A percentile compares a stretch with the other conserved stretches of the same genome.
These are phyloP conservation scores for Phialocephala subalpina DNA, from an alignment of 2,329 filamentous ascomycete species.

Conservation along the genomic window DNA sequence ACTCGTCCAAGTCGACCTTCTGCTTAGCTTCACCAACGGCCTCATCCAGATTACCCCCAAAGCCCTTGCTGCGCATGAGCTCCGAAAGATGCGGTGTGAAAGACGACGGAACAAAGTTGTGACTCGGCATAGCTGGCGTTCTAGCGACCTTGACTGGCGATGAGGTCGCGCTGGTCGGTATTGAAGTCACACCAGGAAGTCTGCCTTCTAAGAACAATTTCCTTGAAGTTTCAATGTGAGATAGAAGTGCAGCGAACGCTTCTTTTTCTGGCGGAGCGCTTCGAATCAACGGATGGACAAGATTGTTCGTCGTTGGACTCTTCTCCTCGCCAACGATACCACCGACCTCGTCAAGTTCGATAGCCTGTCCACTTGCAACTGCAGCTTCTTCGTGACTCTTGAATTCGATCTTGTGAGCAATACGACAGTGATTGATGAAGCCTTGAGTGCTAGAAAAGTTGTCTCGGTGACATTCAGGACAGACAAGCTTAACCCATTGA, in stretches of 20 bases:
- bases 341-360: constrained; percentile 72
- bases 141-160: constrained; percentile 30
- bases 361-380: constrained; percentile 82
- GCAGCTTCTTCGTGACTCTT: constrained; percentile 97
- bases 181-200: constrained; percentile 56
- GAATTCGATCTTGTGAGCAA: constrained; percentile 91
- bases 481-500: constrained; percentile 87
- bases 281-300: constrained; percentile 69
- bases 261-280: constrained; percentile 62
- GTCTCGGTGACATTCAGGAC: constrained; percentile 85
- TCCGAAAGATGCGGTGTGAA: constrained; percentile 73
- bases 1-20: constrained; percentile 58
- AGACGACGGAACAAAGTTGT: constrained; percentile 59
- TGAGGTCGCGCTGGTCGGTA: constrained; percentile 48
- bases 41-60: constrained; percentile 67
- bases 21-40: constrained; percentile 68
- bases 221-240: constrained; percentile 62
- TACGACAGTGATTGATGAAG: constrained; percentile 99
- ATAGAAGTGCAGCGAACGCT: constrained; percentile 57
- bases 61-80: constrained; percentile 67
- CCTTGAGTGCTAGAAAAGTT: constrained; percentile 97
- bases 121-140: constrained; percentile 39
- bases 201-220: constrained; percentile 60
- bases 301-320: constrained; percentile 48
- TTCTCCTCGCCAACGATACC: constrained; percentile 55